Base-by-base conservation (phyloP, 1,284 basidiomycete species). In the Apiotrichum gracile region DNA sequence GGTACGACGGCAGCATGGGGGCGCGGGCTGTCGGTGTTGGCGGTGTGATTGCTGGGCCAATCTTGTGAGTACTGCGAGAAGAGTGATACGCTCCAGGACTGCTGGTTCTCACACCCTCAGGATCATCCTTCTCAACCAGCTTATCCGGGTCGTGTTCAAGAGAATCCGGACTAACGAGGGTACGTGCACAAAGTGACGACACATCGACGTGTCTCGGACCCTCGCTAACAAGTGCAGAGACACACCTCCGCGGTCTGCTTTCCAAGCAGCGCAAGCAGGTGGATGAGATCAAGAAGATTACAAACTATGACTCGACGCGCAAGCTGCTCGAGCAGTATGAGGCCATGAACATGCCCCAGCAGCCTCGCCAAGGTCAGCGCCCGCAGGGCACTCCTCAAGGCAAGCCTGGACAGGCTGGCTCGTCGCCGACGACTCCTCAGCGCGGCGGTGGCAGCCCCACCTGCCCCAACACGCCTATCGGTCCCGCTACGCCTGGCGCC, bases 261-360 rank as follows among this genome's bases (percentile, higher is more conserved):
- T 85, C 85, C 66, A 80, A 87, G 66, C 91, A 93, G 63, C 84
- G 88, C 34, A 82, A 82, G 37, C 93, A 91, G 70, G 82, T 99
- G 27, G 93, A 96, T 62, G 93, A 97, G 67, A 88, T 98, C 64
- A 99, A 99, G 79, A 88, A 91, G 76, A 91, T 90, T 65, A 97
- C 92, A 0, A 93, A 94, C 65, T 99, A 89, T 74, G 91, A 99
- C 71, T 84, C 84, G 25, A 94, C 92, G 17, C 85, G 88, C 48
- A 87, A 86, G 64, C 81, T 99, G 44, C 79, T 99, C 16, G 91
- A 97, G 69, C 84, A 85, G 55, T 97, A 97, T 67, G 94, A 96
- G 60, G 86, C 60, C 73, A 45, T 75, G 73, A 34, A 45, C 29
- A 16, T 34, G 4, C 13, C 10, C 5, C 43, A 27, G 10, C 43